phyloP scores from a whole-genome alignment of 2,329 filamentous ascomycete genomes.

The Aspergillus aculeatus region DNA sequence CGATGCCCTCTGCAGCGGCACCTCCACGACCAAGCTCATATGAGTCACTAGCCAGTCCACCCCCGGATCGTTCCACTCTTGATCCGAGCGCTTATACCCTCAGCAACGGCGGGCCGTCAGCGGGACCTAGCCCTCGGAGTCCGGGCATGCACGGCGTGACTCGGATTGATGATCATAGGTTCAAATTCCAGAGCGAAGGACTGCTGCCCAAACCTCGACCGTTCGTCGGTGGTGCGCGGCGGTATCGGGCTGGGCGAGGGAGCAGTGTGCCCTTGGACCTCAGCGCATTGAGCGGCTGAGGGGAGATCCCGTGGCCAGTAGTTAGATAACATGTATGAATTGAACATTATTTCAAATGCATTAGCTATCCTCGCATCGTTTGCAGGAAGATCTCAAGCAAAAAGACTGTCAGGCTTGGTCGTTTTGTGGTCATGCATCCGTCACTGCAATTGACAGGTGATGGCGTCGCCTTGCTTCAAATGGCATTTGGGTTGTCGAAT shows the following conservation, averaged over 20 bases:
- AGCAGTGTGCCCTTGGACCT: slow-evolving; percentile 93
- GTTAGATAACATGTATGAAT: neutral
- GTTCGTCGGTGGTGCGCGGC: slow-evolving; percentile 70
- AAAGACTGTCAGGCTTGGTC: no score
- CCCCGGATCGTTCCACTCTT: slow-evolving; percentile 60
- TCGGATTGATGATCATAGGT: slow-evolving; percentile 73
- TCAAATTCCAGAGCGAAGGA: slow-evolving; percentile 81
- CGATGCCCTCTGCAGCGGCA: slow-evolving; percentile 39
- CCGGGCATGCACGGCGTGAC: slow-evolving; percentile 37
- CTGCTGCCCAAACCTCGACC: slow-evolving; percentile 81
- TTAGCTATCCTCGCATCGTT: neutral
- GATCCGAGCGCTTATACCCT: slow-evolving; percentile 77
- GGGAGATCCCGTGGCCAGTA: neutral
- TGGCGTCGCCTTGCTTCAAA: neutral
- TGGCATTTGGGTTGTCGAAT: neutral
- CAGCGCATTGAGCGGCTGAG: slow-evolving; percentile 39
- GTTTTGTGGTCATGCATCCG: no score
- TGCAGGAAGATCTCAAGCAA: neutral
- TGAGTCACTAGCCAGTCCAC: slow-evolving; percentile 38
- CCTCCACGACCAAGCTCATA: slow-evolving; percentile 45
- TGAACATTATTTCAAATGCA: neutral
- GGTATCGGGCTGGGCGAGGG: slow-evolving; percentile 85
- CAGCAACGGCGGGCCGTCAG: slow-evolving; percentile 55
- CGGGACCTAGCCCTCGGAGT: slow-evolving; percentile 27
- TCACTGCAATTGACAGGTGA: no score